Evolutionary conservation across 1,284 basidiomycete genomes (phyloP).

Genomic region (Malassezia sympodialis): DNA sequence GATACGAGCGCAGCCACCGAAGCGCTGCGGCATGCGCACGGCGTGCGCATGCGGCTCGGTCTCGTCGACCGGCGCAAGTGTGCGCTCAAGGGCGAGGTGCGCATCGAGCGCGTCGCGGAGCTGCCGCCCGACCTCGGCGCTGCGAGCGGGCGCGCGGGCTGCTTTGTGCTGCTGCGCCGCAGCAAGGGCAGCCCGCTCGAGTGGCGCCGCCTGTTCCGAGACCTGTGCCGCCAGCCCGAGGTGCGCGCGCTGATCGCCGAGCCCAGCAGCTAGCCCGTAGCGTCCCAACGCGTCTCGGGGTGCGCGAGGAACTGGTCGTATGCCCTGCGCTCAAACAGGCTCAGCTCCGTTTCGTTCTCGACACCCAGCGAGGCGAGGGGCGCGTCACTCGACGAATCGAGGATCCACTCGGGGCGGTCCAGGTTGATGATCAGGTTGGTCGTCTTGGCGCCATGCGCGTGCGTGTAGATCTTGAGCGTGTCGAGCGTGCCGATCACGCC

Average conservation of each 20-base stretch:
- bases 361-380: conserved; percentile 30
- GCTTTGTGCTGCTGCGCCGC: conserved; percentile 42
- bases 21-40: conserved; percentile 14
- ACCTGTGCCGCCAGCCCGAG: conserved; percentile 19
- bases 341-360: conserved; percentile 44
- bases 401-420: conserved; percentile 43
- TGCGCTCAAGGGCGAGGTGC: conserved; percentile 37
- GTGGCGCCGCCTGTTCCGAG: conserved; percentile 48
- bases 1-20: not conserved
- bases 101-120: conserved; percentile 28
- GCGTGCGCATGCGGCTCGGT: conserved; percentile 33
- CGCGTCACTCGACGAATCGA: conserved; percentile 11
- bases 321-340: conserved; percentile 35
- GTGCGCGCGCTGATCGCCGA: conserved; percentile 9
- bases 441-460: conserved; percentile 80
- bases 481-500: conserved; percentile 51
- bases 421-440: conserved; percentile 47
- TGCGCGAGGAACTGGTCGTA: conserved; percentile 37
- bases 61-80: conserved; percentile 45
- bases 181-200: conserved; percentile 49
- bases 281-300: conserved; percentile 40
- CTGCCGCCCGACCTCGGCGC: conserved; percentile 5
- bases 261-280: not conserved
- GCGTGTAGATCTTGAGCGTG: conserved; percentile 85
- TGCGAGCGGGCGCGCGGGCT: conserved; percentile 11